Conservation (phyloP, 352 stramenopile species). For the Globisporangium takayamanum region DNA sequence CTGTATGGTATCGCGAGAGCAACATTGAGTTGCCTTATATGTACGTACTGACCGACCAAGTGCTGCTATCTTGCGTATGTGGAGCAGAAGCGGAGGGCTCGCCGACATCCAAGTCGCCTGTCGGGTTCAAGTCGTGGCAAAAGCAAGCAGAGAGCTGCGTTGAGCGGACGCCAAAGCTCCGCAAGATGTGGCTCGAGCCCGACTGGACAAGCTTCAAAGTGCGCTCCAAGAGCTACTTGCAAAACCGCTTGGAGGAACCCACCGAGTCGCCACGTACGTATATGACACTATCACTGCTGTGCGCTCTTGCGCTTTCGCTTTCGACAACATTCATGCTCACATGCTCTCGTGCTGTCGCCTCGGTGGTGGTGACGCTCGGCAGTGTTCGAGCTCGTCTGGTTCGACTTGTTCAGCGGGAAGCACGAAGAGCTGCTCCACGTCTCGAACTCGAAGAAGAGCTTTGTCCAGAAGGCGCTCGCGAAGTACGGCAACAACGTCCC, state of each 20-base stretch:
- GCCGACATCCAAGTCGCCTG: conserved; percentile 20
- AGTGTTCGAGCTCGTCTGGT: conserved; percentile 84
- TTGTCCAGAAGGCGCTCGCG: conserved; percentile 47
- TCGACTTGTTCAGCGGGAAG: conserved; percentile 71
- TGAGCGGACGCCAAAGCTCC: conserved; percentile 35
- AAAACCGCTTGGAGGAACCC: conserved; percentile 52
- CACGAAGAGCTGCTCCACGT: conserved; percentile 64
- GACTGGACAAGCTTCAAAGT: conserved; percentile 58
- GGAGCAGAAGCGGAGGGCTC: conserved; percentile 8
- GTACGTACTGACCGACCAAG: not conserved
- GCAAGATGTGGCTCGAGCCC: conserved; percentile 72
- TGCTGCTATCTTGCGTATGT: not conserved
- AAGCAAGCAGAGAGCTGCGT: conserved; percentile 31
- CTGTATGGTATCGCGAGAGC: not conserved
- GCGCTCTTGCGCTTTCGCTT: not conserved
- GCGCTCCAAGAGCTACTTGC: conserved; percentile 64
- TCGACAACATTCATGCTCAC: not conserved
- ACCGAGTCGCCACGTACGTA: conserved; percentile 51
- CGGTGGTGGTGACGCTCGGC: not conserved
- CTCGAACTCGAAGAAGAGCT: conserved; percentile 59
- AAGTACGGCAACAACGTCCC: conserved; percentile 64
- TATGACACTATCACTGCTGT: not conserved
- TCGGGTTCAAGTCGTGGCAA: conserved; percentile 39
- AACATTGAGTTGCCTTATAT: not conserved
- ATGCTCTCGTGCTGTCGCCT: not conserved